Evolutionary conservation across 352 stramenopile species (phyloP), one percentile per base, ranked within the genome.

Genomic region (Globisporangium iwayamae): DNA sequence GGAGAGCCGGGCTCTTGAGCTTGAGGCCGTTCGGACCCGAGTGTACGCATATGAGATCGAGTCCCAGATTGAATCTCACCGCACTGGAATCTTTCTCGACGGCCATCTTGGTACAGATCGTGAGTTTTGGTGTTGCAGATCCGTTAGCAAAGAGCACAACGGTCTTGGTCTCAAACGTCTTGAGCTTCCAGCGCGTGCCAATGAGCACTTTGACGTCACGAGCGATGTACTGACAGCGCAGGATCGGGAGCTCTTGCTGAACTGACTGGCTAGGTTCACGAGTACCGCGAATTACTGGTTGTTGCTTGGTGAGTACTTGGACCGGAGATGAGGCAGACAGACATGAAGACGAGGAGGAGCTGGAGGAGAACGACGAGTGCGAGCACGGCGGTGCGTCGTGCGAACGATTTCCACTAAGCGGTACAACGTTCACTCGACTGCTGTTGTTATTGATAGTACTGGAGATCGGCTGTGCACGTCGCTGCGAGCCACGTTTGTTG

Each of bases 171-270:
- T 79, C 74, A 47, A 85, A 87, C n/a, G 65, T 71, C 43, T 78
- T 71, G 18, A 91, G 60, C 45, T 64, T 62, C 76, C 75, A 89
- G 20, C 78, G 73, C 0, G 77, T 77, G 1, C 79, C 79, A 9
- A 82, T 51, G 8, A 78, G 64, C 25, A 89, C 79, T 7, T 57
- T 65, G 25, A 88, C 76, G 14, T 74, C 54, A 16, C 74, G 78
- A 0, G 76, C 79, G 18, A 83, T 64, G 48, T 88, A 91, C 36
- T 86, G 69, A 55, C 65, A 63, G 3, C 76, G 69, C 20, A 91
- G 55, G 1, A 88, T 73, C 41, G 81, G 78, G 28, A 90, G 70
- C 20, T 74, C 39, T 20, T 39, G 43, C 4, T 30, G 30, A 0
- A n/a, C n/a, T 25, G 16, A 9, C 18, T 56, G 38, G 28, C 28